These are phyloP conservation scores for Otatea glauca DNA, from an alignment of 176 grass and related monocot genomes.

Conservation along the genomic window DNA sequence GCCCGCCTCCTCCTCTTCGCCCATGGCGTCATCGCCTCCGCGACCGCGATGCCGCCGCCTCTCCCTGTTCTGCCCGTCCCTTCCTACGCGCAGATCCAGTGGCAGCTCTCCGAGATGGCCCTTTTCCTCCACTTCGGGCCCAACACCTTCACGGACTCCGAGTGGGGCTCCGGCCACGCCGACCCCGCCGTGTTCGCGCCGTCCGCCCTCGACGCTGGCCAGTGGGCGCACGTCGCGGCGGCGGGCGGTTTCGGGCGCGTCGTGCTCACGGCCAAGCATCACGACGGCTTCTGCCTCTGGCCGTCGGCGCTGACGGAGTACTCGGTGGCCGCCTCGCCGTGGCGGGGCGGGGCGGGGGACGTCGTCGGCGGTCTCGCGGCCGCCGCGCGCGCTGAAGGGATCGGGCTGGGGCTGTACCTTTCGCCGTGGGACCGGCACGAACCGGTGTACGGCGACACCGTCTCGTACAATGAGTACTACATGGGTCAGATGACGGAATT, in stretches of 20 bases:
- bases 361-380: slow-evolving; percentile 68
- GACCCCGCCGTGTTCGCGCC: slow-evolving; percentile 76
- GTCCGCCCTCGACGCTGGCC: slow-evolving; percentile 67
- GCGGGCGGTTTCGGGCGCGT: slow-evolving; percentile 67
- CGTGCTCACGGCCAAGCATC: slow-evolving; percentile 92
- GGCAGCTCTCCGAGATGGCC: slow-evolving; percentile 94
- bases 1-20: slow-evolving; percentile 34
- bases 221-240: slow-evolving; percentile 76
- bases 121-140: slow-evolving; percentile 95
- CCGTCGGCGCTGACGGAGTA: slow-evolving; percentile 86
- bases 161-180: slow-evolving; percentile 80
- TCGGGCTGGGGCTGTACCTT: slow-evolving; percentile 81
- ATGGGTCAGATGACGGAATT: slow-evolving; percentile 87
- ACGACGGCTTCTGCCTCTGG: slow-evolving; percentile 99
- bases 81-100: slow-evolving; percentile 75
- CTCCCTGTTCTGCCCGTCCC: slow-evolving; percentile 77
- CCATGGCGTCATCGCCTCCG: slow-evolving; percentile 22
- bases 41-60: slow-evolving; percentile 53
- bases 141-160: slow-evolving; percentile 98
- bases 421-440: slow-evolving; percentile 97
- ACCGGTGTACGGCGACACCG: slow-evolving; percentile 69
- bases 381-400: slow-evolving; percentile 55
- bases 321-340: slow-evolving; percentile 75
- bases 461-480: slow-evolving; percentile 86
- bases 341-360: slow-evolving; percentile 69